Conservation (phyloP, 306 rosid genomes). For the Datisca glomerata region DNA sequence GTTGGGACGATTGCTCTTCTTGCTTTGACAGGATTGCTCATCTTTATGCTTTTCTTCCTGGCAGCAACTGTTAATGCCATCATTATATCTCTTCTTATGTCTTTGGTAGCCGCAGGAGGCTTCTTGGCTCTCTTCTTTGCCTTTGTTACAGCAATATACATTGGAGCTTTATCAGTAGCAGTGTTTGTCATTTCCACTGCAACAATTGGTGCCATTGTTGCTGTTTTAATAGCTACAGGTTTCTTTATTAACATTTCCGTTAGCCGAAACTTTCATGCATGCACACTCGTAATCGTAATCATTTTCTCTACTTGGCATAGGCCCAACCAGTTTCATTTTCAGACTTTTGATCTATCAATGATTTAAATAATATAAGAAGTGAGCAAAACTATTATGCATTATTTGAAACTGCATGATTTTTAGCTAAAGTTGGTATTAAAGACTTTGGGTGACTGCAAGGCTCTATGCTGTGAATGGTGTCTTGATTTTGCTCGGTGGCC, state of each 20-base stretch:
- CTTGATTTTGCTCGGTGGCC: too few species aligned
- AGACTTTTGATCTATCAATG: too few species aligned
- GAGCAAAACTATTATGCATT: not conserved
- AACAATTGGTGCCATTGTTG: constrained; percentile 46
- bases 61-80: constrained; percentile 75
- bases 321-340: too few species aligned
- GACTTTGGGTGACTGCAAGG: too few species aligned
- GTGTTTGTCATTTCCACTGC: constrained; percentile 43
- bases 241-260: constrained; percentile 11
- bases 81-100: constrained; percentile 48
- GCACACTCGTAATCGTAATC: not conserved
- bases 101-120: constrained; percentile 91
- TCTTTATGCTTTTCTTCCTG: constrained; percentile 75
- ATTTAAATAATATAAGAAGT: too few species aligned
- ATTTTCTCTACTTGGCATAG: too few species aligned
- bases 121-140: constrained; percentile 88
- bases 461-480: too few species aligned
- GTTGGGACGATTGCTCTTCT: constrained; percentile 55
- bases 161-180: constrained; percentile 76
- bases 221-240: constrained; percentile 66
- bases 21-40: constrained; percentile 65
- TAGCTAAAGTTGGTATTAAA: not conserved
- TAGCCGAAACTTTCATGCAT: not conserved
- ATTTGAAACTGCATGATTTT: not conserved
- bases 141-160: constrained; percentile 48